Evolutionary conservation across 2,329 filamentous ascomycete genomes (phyloP).

Genomic region (Pseudogymnoascus sp.): DNA sequence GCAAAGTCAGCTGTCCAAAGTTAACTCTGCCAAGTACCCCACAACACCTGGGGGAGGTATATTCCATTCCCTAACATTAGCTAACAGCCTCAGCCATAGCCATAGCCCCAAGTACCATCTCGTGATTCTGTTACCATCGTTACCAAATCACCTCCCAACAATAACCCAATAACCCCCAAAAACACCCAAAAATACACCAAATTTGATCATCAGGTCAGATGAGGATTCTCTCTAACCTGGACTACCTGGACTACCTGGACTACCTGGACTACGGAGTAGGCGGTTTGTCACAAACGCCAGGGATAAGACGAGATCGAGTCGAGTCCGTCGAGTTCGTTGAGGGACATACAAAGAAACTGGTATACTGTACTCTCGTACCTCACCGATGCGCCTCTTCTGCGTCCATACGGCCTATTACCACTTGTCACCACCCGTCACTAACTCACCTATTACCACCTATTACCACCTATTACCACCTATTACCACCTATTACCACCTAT

Average conservation of each 20-base stretch:
- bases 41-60: neutral
- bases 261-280: no score
- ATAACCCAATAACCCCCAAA: neutral
- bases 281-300: neutral
- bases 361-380: neutral
- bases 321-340: no score
- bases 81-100: no score
- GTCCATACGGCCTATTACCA: neutral
- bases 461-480: neutral
- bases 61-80: neutral
- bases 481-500: no score
- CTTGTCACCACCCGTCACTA: neutral
- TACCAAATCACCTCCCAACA: neutral
- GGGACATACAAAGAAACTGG: no score
- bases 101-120: no score
- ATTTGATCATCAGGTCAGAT: conserved; percentile 4
- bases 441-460: neutral
- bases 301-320: neutral
- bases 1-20: neutral
- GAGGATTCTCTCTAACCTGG: neutral
- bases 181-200: neutral
- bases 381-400: neutral
- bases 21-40: neutral
- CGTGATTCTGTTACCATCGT: neutral
- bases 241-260: no score